Evolutionary conservation across 805 yeast genomes (phyloP), one percentile per base, ranked within the genome.

Genomic region (Saccharomyces paradoxus): DNA sequence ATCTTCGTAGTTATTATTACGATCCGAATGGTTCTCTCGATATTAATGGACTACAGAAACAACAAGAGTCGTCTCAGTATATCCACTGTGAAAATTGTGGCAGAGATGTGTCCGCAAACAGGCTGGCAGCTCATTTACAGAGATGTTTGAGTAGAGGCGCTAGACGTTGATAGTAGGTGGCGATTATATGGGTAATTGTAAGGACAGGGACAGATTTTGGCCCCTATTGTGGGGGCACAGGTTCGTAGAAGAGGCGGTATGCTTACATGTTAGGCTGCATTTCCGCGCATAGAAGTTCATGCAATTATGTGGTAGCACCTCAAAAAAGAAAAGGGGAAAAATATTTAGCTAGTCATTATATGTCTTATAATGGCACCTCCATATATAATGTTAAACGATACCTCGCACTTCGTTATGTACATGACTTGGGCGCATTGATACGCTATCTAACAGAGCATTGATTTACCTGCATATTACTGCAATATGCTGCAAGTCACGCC

Each of bases 101-200:
- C 21, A 76, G 99, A 54, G 89, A 85, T 63, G 86, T 92, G 7
- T 92, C 96, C 0, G 96, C 96, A 0, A 86, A 88, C 41, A 75
- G 99, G 55, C 91, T 89, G 76, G 97, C 98, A 1, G 90, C 88
- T 46, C 99, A 92, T 71, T 77, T 92, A 30, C 95, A 90, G 66
- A 82, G 96, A 62, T 92, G 99, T 67, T 70, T 90, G 26, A 88
- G 89, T 48, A 87, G 97, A 12, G 78, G 87, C 55, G 74, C 76
- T 27, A 72, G 83, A 59, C 74, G 77, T 58, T 73, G 55, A 62
- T n/a, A 57, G 6, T 5, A 5, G 17, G 17, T 21, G 22, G 9
- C 24, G 13, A 12, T 8, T 17, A 2, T 9, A 9, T 37, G 24
- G 17, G 14, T 31, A 14, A 14, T 14, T 3, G 7, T 4, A 31